Evolutionary conservation across 495 filamentous ascomycete genomes (phyloP), one percentile per base, ranked within the genome.

Genomic region (Podospora conica): DNA sequence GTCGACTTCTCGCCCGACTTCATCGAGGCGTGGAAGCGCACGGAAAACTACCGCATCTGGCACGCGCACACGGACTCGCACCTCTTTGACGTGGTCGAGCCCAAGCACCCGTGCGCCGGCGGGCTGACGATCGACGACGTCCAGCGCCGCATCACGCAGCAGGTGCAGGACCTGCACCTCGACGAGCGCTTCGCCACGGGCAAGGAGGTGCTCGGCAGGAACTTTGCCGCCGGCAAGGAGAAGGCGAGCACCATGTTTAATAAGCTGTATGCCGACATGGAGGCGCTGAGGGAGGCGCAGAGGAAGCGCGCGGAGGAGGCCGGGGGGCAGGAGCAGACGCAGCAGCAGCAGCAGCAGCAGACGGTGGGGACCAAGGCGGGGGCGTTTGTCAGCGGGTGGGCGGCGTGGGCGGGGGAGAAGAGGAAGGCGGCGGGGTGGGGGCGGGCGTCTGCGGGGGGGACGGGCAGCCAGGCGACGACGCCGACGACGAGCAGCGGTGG

Each of bases 111-210:
- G 3, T 96, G 89, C 76, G 93, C 94, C 11, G 96, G 95, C n/a
- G 93, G 93, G 1, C 81, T 98, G 53, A 91, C 90, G 0, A 93
- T 98, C 68, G 95, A 98, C 53, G 95, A 98, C 74, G 88, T 98
- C 48, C 94, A 98, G 72, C 84, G 94, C 33, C 86, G 95, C 28
- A 83, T 98, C 25, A 87, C 92, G 20, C 91, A 96, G 76, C 93
- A 92, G 73, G 92, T 93, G 1, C 83, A 91, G 65, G 93, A 96
- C 60, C 83, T 96, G 54, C 93, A 96, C 76, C 83, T 96, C 0
- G 93, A 97, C 72, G 93, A 96, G 69, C 82, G 88, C 3, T 86
- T 96, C 56, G 88, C 90, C 9, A 86, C 87, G 64, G 87, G 91
- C 57, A 85, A 85, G 53, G 93, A 97, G 70, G 88, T 86, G 1